Evolutionary conservation across 228 moss, liverwort and hornwort genomes (phyloP).

Genomic region (Sphagnum magellanicum): DNA sequence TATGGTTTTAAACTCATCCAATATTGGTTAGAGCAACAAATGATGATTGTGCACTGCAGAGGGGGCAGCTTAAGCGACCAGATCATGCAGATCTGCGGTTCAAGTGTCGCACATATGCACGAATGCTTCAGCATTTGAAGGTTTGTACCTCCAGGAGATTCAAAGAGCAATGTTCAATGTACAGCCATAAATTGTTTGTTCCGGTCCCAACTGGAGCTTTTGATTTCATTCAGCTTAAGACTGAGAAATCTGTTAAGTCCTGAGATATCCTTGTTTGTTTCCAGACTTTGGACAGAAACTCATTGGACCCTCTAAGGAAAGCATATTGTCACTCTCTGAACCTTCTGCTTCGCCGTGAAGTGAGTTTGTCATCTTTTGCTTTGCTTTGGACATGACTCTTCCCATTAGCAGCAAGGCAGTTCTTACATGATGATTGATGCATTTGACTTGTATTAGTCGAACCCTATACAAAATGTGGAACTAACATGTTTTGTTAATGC

Average conservation of each 20-base stretch:
- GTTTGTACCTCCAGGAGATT: conserved; percentile 16
- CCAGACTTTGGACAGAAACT: conserved; percentile 88
- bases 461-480: not conserved
- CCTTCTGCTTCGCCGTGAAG: conserved; percentile 90
- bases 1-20: not conserved
- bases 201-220: not conserved
- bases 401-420: too few species aligned
- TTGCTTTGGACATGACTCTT: too few species aligned
- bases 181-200: not conserved
- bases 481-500: not conserved
- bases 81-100: conserved; percentile 99
- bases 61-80: conserved; percentile 91
- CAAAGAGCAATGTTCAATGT: too few species aligned
- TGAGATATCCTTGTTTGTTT: conserved; percentile 3
- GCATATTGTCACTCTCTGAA: conserved; percentile 98
- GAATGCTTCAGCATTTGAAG: conserved; percentile 97
- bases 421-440: too few species aligned
- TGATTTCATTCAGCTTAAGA: not conserved
- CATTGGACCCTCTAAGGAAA: conserved; percentile 82
- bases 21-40: too few species aligned
- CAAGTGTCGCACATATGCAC: conserved; percentile 94
- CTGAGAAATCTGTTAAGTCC: not conserved
- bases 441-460: too few species aligned
- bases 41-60: conserved; percentile 24
- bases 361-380: conserved; percentile 15